phyloP scores from a whole-genome alignment of 2,329 filamentous ascomycete genomes.

The Aspergillus ochraceus region DNA sequence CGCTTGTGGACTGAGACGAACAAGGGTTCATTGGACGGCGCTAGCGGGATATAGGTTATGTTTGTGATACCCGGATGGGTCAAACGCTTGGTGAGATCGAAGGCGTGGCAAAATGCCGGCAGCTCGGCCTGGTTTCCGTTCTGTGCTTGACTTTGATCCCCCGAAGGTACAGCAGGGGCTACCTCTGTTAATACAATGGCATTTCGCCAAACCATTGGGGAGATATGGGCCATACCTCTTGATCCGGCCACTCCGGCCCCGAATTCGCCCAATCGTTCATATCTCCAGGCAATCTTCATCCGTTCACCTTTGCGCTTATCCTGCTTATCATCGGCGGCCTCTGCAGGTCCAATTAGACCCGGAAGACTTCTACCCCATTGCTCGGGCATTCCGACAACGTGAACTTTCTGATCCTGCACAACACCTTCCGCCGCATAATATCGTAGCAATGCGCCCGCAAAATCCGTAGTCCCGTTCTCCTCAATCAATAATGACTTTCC shows the following conservation, averaged over 20 bases:
- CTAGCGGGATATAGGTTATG: slow-evolving; percentile 54
- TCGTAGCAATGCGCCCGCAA: slow-evolving; percentile 76
- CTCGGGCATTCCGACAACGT: slow-evolving; percentile 78
- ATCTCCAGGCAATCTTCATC: slow-evolving; percentile 99
- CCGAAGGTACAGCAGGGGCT: slow-evolving; percentile 27
- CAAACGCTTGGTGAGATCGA: slow-evolving; percentile 69
- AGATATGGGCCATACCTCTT: slow-evolving; percentile 56
- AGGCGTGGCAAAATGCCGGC: slow-evolving; percentile 67
- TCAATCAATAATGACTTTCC: slow-evolving; percentile 79
- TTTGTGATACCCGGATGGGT: slow-evolving; percentile 54
- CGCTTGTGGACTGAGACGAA: slow-evolving; percentile 66
- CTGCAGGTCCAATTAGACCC: slow-evolving; percentile 60
- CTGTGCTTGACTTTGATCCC: slow-evolving; percentile 44
- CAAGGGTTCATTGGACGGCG: slow-evolving; percentile 48
- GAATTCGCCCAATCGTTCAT: slow-evolving; percentile 77
- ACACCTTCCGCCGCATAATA: slow-evolving; percentile 94
- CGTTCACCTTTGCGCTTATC: slow-evolving; percentile 60
- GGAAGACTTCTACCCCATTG: slow-evolving; percentile 83
- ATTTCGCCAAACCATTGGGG: background rate
- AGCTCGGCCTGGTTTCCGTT: slow-evolving; percentile 21
- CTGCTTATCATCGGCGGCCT: slow-evolving; percentile 45
- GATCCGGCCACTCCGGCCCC: slow-evolving; percentile 54
- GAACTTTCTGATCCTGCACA: slow-evolving; percentile 84
- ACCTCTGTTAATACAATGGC: slow-evolving; percentile 17
- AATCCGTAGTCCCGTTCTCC: slow-evolving; percentile 92